Evolutionary conservation across 305 asterid genomes (phyloP), one percentile per base, ranked within the genome.

Genomic region (Nicotiana rustica): DNA sequence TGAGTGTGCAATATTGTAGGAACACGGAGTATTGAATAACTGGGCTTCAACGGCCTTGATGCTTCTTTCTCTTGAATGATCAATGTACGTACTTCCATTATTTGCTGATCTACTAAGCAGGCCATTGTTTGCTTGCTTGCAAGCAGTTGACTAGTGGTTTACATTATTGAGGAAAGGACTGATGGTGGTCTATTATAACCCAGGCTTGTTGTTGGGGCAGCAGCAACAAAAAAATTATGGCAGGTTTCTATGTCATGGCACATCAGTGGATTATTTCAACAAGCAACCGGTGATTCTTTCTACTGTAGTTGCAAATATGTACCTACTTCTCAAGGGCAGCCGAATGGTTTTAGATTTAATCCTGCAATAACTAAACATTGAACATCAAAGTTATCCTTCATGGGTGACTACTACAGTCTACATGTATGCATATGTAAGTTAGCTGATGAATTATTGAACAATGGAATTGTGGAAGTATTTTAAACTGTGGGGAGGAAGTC

Each of bases 251-350:
- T 62, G 33, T 62, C 15, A 19, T 18, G 10, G 77, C 60, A 70
- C 35, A 70, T 44, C 41, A 71, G 38, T 47, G 79, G 62, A 47
- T 47, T 61, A 49, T 73, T 47, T 55, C 36, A 47, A 47, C 41
- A 47, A 21, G 79, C 52, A 47, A 47, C 2, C 2, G 36, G 14
- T 10, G 33, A 10, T 69, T 71, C 60, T 44, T 44, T 71, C 2
- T 44, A 71, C 52, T 44, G 57, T 70, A 41, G 59, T 70, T 38
- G 35, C 36, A 41, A 70, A 19, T 19, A 18, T 6, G 12, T 41
- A 10, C 59, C 36, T 18, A 29, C 33, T 69, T 9, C 77, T 69
- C 57, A 18, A 17, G 41, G 15, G 76, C 52, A 35, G 55, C 10
- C 4, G 1, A 69, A 38, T 67, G 76, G 7, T 38, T 5, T 18